Evolutionary conservation across 2,329 filamentous ascomycete genomes (phyloP), one percentile per base, ranked within the genome.

Genomic region (Rutstroemia sp.): DNA sequence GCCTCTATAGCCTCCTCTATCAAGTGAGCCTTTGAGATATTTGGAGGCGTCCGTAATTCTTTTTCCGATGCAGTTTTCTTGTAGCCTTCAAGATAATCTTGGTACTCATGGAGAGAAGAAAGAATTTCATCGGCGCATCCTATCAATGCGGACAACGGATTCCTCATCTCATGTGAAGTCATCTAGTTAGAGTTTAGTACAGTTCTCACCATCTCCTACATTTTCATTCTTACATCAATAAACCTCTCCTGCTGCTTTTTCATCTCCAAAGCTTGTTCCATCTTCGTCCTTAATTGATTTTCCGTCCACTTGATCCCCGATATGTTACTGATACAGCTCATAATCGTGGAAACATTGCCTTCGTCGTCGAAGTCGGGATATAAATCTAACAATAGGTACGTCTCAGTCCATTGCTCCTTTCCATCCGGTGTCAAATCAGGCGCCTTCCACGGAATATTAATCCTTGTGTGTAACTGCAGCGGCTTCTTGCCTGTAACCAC

Each of bases 251-350:
- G 88, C 67, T 88, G 85, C 4, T 84, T 74, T 63, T 79, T 81
- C 44, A 79, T 78, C 65, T 82, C 79, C 41, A 83, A 77, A 1
- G 80, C 80, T 58, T 83, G 77, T 51, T 64, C 61, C 62, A 63
- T 65, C 79, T 76, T 65, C 75, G 52, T 57, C 25, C 58, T 53
- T 56, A 64, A 61, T 42, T 47, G 59, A 19, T 65, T 63, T 49
- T 58, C 61, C 89, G 90, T 88, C 77, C 86, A 86, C 69, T 95
- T 95, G 68, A 94, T 88, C 53, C 87, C 82, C 19, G 87, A 90
- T 62, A 95, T 95, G 66, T 95, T 89, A 0, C 89, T 92, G 52
- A 95, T 86, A 66, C 85, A 88, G 52, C 87, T 88, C 63, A 92
- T 91, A 2, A 91, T 85, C 59, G 85, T 83, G 72, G 89, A 89